Percentiles rank a stretch among this genome's conserved stretches.
These are phyloP conservation scores for Neoarthrinium moseri DNA, from an alignment of 2,329 filamentous ascomycete species.

Conservation along the genomic window DNA sequence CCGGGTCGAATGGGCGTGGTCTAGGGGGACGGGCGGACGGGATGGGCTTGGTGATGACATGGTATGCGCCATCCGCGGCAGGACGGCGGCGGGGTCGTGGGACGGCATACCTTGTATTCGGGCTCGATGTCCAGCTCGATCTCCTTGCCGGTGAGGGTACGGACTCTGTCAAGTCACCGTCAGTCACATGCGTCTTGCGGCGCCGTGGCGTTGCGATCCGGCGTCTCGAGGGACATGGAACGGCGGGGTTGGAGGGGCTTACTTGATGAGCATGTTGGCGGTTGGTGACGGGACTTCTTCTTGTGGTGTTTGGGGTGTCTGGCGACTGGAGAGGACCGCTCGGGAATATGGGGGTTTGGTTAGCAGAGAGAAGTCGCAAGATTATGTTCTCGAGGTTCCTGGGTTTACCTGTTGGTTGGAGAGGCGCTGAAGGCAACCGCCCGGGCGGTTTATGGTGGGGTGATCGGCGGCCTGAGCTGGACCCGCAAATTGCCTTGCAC, in stretches of 20 bases:
- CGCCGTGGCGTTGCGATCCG: too few relatives aligned
- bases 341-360: not conserved
- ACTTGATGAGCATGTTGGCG: slow-evolving; percentile 53
- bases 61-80: not conserved
- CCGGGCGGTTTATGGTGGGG: slow-evolving; percentile 8
- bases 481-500: too few relatives aligned
- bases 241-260: slow-evolving; percentile 17
- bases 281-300: not conserved
- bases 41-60: not conserved
- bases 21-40: too few relatives aligned
- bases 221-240: too few relatives aligned
- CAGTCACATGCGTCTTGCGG: too few relatives aligned
- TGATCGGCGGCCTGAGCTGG: too few relatives aligned
- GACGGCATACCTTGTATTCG: slow-evolving; percentile 75
- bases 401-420: not conserved
- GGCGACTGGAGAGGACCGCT: not conserved
- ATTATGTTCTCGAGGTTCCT: not conserved
- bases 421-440: not conserved
- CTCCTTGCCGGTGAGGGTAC: slow-evolving; percentile 96
- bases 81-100: not conserved
- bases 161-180: slow-evolving; percentile 62
- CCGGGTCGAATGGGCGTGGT: too few relatives aligned
- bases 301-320: not conserved
- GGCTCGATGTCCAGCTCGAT: slow-evolving; percentile 97
- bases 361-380: not conserved